phyloP scores from a whole-genome alignment of 192 early-diverging fungal species.

The Podila epigama region DNA sequence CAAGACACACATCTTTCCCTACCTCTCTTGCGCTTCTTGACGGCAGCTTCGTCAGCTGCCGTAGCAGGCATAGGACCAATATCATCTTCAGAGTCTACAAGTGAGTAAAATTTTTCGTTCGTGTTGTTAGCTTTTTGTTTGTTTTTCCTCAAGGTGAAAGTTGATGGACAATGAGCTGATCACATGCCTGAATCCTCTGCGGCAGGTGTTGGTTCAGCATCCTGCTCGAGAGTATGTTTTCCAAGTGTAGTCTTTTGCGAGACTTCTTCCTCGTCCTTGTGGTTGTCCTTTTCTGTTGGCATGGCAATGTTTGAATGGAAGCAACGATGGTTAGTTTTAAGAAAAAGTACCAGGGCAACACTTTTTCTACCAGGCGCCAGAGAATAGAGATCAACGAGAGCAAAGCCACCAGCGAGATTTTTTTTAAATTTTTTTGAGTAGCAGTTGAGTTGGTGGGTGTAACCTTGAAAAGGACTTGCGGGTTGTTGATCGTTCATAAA shows the following conservation, averaged over 20 bases:
- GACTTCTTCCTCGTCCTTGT: slow-evolving; percentile 1
- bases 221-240: slow-evolving; percentile 22
- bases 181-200: slow-evolving; percentile 34
- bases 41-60: slow-evolving; percentile 8
- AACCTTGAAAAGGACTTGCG: too few relatives aligned
- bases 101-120: not conserved
- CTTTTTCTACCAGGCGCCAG: too few relatives aligned
- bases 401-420: slow-evolving; percentile 16
- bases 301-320: not conserved
- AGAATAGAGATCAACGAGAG: not conserved
- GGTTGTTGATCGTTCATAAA: too few relatives aligned
- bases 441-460: too few relatives aligned
- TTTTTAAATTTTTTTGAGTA: not conserved
- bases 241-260: slow-evolving; percentile 5
- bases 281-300: slow-evolving; percentile 28
- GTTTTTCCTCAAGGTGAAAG: not conserved
- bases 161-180: not conserved
- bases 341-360: too few relatives aligned
- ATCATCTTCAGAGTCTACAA: slow-evolving; percentile 38
- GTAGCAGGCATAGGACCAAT: slow-evolving; percentile 45
- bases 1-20: not conserved
- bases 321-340: not conserved
- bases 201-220: not conserved
- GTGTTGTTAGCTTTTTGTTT: not conserved
- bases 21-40: slow-evolving; percentile 38